Base-by-base conservation (phyloP, 306 rosid genomes). In the Trifolium subterraneum region DNA sequence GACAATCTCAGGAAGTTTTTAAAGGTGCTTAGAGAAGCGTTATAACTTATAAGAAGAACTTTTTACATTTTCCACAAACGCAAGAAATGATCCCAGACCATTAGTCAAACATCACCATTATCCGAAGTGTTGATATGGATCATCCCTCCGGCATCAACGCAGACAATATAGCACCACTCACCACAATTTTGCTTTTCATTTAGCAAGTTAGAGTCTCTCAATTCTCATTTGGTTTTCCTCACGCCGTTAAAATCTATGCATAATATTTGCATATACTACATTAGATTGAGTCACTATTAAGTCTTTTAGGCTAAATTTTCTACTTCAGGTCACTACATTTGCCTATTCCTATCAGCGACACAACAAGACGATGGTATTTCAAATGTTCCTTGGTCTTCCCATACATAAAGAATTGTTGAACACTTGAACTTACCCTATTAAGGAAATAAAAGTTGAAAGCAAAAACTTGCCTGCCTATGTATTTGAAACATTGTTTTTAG, bases 401-500 rank as follows among this genome's bases (percentile, higher is more conserved):
- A 54, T 29, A 65, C 64, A 64, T 27, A 1, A 27, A 29, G 27
- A 27, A 58, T 45, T 55, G 54, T 55, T 33, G 58, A 38, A 23
- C 56, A n/a, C n/a, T n/a, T n/a, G n/a, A n/a, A n/a, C n/a, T 8
- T 41, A 41, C 23, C 54, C 36, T 12, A 0, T 29, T 10, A 29
- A 51, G 22, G 29, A 39, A 63, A 10, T 35, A 70, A 33, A 63
- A 64, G 78, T 54, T 31, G 31, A 71, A 64, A 20, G 23, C 31
- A 7, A 47, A 64, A 31, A 70, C 45, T 36, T 60, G 8, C 56
- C 70, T 41, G 6, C 60, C 68, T 54, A 71, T 16, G 35, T 64
- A 72, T 14, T 63, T 52, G 56, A 71, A 64, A 64, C 41, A 58
- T 74, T 38, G 67, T 68, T 60, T 45, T 48, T 23, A 54, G 36